Conservation (phyloP, 768 basidiomycete species). For the Royoungia palumana region DNA sequence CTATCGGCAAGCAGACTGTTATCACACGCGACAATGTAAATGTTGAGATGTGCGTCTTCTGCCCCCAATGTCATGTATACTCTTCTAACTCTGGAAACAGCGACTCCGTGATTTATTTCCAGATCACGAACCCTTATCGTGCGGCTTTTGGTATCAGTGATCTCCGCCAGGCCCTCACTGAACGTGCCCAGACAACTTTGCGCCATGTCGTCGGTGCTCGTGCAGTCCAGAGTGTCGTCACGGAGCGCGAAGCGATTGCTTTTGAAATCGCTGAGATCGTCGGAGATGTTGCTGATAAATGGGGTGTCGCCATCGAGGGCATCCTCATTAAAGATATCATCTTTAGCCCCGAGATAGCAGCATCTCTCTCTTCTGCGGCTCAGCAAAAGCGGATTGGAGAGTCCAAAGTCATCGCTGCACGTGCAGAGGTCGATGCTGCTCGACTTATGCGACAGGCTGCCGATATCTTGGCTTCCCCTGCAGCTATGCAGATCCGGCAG, state of each 20-base stretch:
- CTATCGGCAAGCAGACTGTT: conserved; percentile 83
- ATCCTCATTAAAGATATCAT: conserved; percentile 95
- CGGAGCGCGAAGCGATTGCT: conserved; percentile 95
- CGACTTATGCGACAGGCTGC: conserved; percentile 96
- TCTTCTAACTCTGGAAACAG: conserved; percentile 35
- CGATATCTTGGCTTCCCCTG: conserved; percentile 89
- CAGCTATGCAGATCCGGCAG: conserved; percentile 98
- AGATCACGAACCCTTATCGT: conserved; percentile 85
- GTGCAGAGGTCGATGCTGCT: conserved; percentile 93
- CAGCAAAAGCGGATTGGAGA: conserved; percentile 98
- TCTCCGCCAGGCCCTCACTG: conserved; percentile 78
- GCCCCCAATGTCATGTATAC: not conserved
- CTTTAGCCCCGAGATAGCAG: conserved; percentile 86
- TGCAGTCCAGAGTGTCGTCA: conserved; percentile 92
- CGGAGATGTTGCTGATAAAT: conserved; percentile 87
- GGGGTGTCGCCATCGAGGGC: conserved; percentile 96
- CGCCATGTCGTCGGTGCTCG: conserved; percentile 97
- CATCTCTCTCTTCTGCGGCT: conserved; percentile 90
- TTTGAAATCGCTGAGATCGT: conserved; percentile 97
- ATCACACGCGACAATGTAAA: conserved; percentile 97
- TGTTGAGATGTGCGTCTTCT: conserved; percentile 71
- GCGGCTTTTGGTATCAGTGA: conserved; percentile 93
- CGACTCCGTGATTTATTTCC: conserved; percentile 92
- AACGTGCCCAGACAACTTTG: conserved; percentile 90
- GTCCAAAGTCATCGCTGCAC: conserved; percentile 92